Evolutionary conservation across 2,329 filamentous ascomycete species (phyloP), one percentile per base, ranked within the genome.

Genomic region (Colletotrichum limetticola): DNA sequence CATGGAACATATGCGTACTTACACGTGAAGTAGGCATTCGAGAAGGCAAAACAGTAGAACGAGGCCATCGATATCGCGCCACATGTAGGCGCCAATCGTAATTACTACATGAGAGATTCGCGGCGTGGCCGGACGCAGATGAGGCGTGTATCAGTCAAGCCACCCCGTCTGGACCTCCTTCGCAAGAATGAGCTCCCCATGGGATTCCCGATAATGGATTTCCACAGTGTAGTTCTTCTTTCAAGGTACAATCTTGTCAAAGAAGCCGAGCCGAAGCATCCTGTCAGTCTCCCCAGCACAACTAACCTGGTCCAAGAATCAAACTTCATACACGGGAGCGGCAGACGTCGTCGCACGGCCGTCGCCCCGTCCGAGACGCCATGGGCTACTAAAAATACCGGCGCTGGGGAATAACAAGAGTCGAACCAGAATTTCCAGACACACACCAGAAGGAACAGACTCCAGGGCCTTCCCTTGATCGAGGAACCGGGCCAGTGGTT

Each of bases 81-180:
- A 14, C 12, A 5, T 14, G 55, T 22, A 37, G 5, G 28, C 28
- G 53, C 32, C 66, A 56, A 37, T 52, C 26, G 32, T 24, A 32
- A 24, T 35, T 7, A 26, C 66, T 24, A 49, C 57, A 28, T 28
- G 37, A 12, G 16, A 49, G 9, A 42, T 58, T 58, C 37, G 52
- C 59, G 30, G 52, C 64, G 52, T 46, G 46, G 49, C 70, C 55
- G 35, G 55, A 42, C 26, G 3, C 60, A 49, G 55, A 42, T 56
- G 60, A 69, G 60, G 60, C 66, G 65, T 14, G 32, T 65, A 66
- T 55, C 66, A 72, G 7, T 55, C 35, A 32, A 60, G 70, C 70
- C 66, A 65, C 66, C 26, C 26, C 26, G 26, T 26, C 26, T 26
- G 26, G 26, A 26, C 4, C 26, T 26, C 26, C 4, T 26, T 26